Evolutionary conservation across 495 filamentous ascomycete species (phyloP).

Genomic region (Podospora comata): DNA sequence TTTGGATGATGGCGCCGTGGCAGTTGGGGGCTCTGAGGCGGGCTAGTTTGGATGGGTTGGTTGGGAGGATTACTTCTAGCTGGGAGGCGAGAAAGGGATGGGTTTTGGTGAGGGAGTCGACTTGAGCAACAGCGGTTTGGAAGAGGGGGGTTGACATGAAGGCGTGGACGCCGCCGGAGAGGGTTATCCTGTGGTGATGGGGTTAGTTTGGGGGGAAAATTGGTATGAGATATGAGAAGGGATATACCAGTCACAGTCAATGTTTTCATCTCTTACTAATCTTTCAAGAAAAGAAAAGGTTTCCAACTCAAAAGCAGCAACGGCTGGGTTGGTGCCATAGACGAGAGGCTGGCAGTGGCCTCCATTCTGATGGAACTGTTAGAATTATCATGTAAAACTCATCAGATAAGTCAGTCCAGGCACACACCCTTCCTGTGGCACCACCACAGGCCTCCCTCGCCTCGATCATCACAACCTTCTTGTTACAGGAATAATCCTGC

Average conservation of each 20-base stretch:
- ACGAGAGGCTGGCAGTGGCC: conserved; percentile 69
- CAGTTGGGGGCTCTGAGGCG: conserved; percentile 39
- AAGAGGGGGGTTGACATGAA: conserved; percentile 52
- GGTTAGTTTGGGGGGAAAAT: neutral
- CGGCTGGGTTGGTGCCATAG: conserved; percentile 47
- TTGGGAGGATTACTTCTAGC: conserved; percentile 31
- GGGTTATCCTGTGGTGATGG: conserved; percentile 33
- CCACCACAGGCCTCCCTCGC: conserved; percentile 76
- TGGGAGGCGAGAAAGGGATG: conserved; percentile 51
- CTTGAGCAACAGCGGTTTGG: conserved; percentile 38
- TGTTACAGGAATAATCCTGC: conserved; percentile 34
- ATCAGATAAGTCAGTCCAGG: neutral
- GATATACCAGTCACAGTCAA: conserved; percentile 59
- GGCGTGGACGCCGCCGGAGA: conserved; percentile 46
- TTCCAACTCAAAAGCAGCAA: conserved; percentile 62
- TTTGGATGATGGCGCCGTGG: conserved; percentile 46
- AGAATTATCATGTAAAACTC: neutral
- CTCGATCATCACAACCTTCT: conserved; percentile 68
- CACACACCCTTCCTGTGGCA: conserved; percentile 67
- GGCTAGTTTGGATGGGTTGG: conserved; percentile 29
- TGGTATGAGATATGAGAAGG: neutral
- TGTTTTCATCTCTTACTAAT: conserved; percentile 48
- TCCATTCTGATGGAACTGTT: conserved; percentile 51
- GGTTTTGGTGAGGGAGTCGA: conserved; percentile 40
- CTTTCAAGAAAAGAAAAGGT: conserved; percentile 53